Conservation (phyloP, 2,329 filamentous ascomycete species). For the Monilinia polystroma region DNA sequence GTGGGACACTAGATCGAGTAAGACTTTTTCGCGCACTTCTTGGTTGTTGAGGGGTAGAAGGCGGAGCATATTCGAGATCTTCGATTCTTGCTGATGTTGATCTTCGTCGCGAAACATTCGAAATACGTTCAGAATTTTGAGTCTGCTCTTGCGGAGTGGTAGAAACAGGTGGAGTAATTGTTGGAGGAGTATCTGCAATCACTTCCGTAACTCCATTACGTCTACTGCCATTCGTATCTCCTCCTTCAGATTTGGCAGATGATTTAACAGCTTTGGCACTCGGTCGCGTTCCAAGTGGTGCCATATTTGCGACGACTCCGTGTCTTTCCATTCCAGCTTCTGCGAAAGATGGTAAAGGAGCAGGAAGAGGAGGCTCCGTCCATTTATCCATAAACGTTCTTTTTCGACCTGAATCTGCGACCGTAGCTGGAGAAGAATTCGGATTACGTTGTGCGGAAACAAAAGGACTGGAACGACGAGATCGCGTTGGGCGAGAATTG, state of each 20-base stretch:
- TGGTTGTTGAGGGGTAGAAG: slow-evolving; percentile 25
- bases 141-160: slow-evolving; percentile 33
- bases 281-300: slow-evolving; percentile 72
- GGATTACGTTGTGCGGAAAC: slow-evolving; percentile 27
- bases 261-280: slow-evolving; percentile 57
- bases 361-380: slow-evolving; percentile 57
- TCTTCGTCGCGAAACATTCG: slow-evolving; percentile 23
- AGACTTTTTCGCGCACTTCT: slow-evolving; percentile 28
- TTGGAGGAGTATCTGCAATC: slow-evolving; percentile 28
- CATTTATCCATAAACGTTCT: slow-evolving; percentile 45
- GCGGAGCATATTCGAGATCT: slow-evolving; percentile 17
- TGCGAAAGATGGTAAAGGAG: slow-evolving; percentile 67
- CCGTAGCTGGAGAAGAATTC: slow-evolving; percentile 22
- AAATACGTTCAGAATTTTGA: slow-evolving; percentile 34
- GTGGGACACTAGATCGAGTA: slow-evolving; percentile 25
- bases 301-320: slow-evolving; percentile 82
- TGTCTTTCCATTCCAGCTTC: slow-evolving; percentile 69
- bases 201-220: slow-evolving; percentile 30
- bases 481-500: slow-evolving; percentile 35
- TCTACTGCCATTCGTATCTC: slow-evolving; percentile 26
- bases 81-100: slow-evolving; percentile 29
- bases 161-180: slow-evolving; percentile 25
- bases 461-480: slow-evolving; percentile 37
- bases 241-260: slow-evolving; percentile 33
- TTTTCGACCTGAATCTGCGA: slow-evolving; percentile 28